Percentiles rank a stretch among this genome's conserved stretches.
Conservation (phyloP, 2,329 filamentous ascomycete species). For the Phialophora verrucosa region DNA sequence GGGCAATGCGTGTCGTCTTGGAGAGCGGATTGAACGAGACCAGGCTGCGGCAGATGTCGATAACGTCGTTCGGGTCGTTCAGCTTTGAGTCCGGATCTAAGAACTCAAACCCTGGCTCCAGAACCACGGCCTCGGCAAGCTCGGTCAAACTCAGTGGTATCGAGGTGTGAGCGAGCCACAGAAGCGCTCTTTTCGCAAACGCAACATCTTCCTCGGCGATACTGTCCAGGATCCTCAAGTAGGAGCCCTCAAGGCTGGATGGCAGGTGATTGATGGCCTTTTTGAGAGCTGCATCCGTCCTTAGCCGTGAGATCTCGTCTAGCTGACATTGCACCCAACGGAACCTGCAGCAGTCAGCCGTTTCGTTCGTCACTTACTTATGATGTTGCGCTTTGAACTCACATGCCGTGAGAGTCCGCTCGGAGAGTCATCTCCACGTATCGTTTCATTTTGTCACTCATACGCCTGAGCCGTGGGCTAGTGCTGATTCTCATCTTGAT, state of each 20-base stretch:
- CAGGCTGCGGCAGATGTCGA: constrained; percentile 34
- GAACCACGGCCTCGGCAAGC: constrained; percentile 32
- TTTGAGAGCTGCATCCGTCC: constrained; percentile 31
- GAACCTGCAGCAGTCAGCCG: constrained; percentile 24
- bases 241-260: constrained; percentile 30
- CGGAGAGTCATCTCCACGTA: constrained; percentile 25
- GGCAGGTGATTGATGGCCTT: constrained; percentile 31
- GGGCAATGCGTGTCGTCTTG: constrained; percentile 22
- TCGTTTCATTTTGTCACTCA: constrained; percentile 31
- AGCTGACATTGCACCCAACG: constrained; percentile 38
- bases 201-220: constrained; percentile 27
- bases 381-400: constrained; percentile 4
- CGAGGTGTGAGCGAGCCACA: constrained; percentile 33
- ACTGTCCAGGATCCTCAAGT: constrained; percentile 28
- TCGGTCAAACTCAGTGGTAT: constrained; percentile 32
- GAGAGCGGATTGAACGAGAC: constrained; percentile 25
- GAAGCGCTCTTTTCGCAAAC: constrained; percentile 27
- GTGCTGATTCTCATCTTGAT: constrained; percentile 26
- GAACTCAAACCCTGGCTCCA: constrained; percentile 28
- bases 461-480: constrained; percentile 21
- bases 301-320: constrained; percentile 29
- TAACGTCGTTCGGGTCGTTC: constrained; percentile 29
- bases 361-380: neutral
- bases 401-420: constrained; percentile 29
- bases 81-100: constrained; percentile 28